phyloP scores from a whole-genome alignment of 352 stramenopile genomes.

The Pythium rhizo-oryzae region DNA sequence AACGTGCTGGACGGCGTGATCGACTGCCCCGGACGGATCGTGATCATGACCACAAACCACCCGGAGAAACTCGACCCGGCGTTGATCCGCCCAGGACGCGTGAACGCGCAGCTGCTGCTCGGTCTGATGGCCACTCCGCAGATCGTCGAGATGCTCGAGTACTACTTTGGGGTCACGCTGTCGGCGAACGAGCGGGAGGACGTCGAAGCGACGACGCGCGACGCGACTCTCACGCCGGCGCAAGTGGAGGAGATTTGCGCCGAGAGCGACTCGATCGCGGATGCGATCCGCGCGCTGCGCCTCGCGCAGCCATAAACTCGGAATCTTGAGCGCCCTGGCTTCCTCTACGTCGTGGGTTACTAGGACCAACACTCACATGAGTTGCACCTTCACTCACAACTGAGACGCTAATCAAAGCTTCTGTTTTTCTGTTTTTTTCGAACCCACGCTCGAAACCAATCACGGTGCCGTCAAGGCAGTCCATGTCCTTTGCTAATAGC shows the following conservation, averaged over 20 bases:
- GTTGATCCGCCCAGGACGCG: conserved; percentile 37
- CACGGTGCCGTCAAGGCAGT: no score
- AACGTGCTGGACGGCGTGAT: conserved; percentile 88
- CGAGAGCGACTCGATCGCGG: conserved; percentile 10
- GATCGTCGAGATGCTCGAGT: conserved; percentile 39
- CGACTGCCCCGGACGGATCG: conserved; percentile 73
- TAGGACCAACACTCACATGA: no score
- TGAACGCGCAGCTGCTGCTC: conserved; percentile 69
- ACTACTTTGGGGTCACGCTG: conserved; percentile 35
- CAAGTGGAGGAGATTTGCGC: conserved; percentile 43
- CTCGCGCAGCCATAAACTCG: no score
- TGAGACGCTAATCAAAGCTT: no score
- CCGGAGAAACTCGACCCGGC: conserved; percentile 83
- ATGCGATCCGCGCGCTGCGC: no score
- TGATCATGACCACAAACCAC: conserved; percentile 91
- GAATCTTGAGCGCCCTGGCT: no score
- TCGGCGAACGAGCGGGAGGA: conserved; percentile 14
- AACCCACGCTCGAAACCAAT: no score
- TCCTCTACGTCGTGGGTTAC: no score
- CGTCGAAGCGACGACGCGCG: not conserved
- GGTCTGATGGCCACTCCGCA: conserved; percentile 34
- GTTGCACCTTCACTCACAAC: no score
- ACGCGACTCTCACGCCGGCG: conserved; percentile 28
- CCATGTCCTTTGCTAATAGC: no score
- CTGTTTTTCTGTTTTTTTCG: no score